Conservation (phyloP, 192 early-diverging fungal genomes). For the Coemansia sp. region DNA sequence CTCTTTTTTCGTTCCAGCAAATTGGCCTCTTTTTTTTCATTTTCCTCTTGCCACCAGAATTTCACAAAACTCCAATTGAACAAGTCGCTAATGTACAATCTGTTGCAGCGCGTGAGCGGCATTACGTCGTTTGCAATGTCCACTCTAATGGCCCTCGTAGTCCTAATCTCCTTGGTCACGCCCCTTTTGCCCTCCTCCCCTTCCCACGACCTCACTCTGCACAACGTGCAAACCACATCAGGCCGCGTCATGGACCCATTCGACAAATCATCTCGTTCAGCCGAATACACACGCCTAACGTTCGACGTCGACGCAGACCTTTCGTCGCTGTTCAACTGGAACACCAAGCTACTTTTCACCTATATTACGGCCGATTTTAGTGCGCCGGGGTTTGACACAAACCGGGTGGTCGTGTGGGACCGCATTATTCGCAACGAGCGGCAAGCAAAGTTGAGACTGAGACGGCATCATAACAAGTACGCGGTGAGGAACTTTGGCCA, state of each 20-base stretch:
- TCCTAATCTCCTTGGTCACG: constrained; percentile 41
- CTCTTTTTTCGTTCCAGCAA: too few relatives aligned
- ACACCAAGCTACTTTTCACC: constrained; percentile 51
- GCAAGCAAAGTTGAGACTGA: constrained; percentile 43
- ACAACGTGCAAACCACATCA: constrained; percentile 41
- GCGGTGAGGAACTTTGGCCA: constrained; percentile 37
- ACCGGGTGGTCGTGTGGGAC: constrained; percentile 52
- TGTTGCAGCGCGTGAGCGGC: constrained; percentile 51
- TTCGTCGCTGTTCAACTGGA: constrained; percentile 54
- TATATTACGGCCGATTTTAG: constrained; percentile 47
- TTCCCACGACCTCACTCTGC: constrained; percentile 27
- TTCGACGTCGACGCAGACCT: constrained; percentile 54
- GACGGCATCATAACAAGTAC: constrained; percentile 55
- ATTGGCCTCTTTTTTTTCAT: too few relatives aligned
- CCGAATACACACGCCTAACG: constrained; percentile 48
- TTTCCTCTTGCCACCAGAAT: too few relatives aligned
- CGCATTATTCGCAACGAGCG: constrained; percentile 38
- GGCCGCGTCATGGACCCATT: constrained; percentile 43
- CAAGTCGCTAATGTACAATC: constrained; percentile 41
- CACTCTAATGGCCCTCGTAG: constrained; percentile 40
- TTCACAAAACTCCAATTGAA: too few relatives aligned
- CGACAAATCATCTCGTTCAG: constrained; percentile 32
- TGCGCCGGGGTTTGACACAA: constrained; percentile 26
- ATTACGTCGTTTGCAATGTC: constrained; percentile 54
- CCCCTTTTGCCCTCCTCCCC: constrained; percentile 41